These are phyloP conservation scores for Corylus avellana DNA, from an alignment of 306 rosid genomes.

Conservation along the genomic window DNA sequence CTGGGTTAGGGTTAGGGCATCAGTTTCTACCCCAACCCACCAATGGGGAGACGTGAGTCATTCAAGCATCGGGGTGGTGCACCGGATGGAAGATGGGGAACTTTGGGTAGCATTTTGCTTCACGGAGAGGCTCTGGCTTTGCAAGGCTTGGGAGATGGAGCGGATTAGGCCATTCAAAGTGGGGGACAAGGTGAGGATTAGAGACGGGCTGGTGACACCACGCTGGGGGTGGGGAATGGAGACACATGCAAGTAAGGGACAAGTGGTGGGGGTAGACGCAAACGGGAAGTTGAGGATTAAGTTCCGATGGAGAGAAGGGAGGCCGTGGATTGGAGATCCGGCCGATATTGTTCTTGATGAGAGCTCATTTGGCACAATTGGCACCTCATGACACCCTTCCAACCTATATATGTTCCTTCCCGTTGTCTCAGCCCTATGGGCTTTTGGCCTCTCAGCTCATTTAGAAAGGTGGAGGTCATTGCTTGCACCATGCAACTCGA, in stretches of 20 bases:
- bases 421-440: constrained; percentile 31
- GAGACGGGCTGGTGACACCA: constrained; percentile 82
- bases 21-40: constrained; percentile 83
- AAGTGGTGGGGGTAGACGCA: constrained; percentile 91
- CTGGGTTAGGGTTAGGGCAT: constrained; percentile 82
- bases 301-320: constrained; percentile 98
- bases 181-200: constrained; percentile 83
- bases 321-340: constrained; percentile 97
- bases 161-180: constrained; percentile 65
- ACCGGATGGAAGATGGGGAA: constrained; percentile 82
- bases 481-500: constrained; percentile 1
- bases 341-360: constrained; percentile 82
- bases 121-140: constrained; percentile 81
- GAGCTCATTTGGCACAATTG: constrained; percentile 29
- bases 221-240: constrained; percentile 99
- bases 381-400: constrained; percentile 29
- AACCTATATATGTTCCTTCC: constrained; percentile 31
- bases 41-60: constrained; percentile 98
- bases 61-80: constrained; percentile 84
- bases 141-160: constrained; percentile 87
- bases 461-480: constrained; percentile 33
- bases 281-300: constrained; percentile 89
- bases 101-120: constrained; percentile 89
- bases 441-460: constrained; percentile 30
- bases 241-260: constrained; percentile 90